phyloP scores from a whole-genome alignment of 23 red algal genomes.

The Gracilaria caudata region DNA sequence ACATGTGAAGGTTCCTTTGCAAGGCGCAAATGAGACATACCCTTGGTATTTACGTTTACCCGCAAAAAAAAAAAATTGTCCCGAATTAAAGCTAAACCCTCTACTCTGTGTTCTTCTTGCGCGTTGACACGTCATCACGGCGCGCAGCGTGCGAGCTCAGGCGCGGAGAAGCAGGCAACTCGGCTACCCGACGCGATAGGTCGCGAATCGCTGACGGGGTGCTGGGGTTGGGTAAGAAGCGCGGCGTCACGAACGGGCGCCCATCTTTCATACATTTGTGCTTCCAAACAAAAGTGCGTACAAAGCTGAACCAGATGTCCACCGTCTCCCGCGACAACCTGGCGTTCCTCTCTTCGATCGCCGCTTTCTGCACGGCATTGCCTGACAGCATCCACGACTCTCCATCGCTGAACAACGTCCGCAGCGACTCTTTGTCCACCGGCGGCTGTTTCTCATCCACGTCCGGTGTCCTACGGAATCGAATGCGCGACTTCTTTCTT shows the following conservation, averaged over 20 bases:
- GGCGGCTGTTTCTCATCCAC: not conserved
- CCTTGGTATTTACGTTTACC: no score
- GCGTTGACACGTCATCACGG: no score
- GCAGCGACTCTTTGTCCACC: not conserved
- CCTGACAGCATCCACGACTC: not conserved
- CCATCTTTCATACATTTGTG: not conserved
- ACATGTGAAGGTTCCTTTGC: no score
- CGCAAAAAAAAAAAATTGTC: no score
- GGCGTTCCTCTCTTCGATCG: not conserved
- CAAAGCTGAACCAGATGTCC: not conserved
- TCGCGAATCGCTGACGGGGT: constrained; percentile 7
- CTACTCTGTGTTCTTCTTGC: no score
- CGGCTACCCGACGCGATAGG: no score
- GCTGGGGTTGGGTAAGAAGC: not conserved
- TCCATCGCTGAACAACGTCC: constrained; percentile 18
- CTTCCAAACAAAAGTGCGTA: constrained; percentile 2
- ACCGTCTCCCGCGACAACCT: not conserved
- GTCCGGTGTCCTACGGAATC: not conserved
- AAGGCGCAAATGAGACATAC: no score
- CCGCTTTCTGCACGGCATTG: constrained; percentile 16
- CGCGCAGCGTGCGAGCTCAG: no score
- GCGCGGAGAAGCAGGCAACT: no score
- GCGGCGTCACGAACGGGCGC: not conserved
- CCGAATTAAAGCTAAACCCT: no score
- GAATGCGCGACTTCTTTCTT: not conserved